Evolutionary conservation across 108 stramenopile species (phyloP).

Genomic region (Bacterosira constricta): DNA sequence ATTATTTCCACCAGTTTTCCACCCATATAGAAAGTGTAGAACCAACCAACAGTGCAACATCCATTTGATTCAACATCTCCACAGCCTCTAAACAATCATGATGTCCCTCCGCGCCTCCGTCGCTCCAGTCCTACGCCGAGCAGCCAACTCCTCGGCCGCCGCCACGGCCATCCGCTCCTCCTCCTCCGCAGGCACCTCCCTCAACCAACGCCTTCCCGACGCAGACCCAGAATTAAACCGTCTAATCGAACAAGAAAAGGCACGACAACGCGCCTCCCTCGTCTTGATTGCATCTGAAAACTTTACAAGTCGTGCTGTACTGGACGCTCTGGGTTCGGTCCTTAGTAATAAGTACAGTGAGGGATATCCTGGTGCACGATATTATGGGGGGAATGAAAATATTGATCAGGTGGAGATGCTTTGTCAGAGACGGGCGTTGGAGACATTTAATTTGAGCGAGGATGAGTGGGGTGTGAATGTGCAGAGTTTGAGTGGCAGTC

Average conservation of each 20-base stretch:
- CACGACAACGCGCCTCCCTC: conserved; percentile 87
- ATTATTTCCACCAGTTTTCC: background rate
- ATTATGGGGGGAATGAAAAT: conserved; percentile 97
- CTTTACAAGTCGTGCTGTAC: conserved; percentile 94
- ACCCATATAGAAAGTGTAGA: background rate
- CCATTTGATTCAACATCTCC: too few species aligned
- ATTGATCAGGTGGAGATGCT: conserved; percentile 97
- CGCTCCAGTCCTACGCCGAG: background rate
- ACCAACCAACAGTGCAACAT: background rate
- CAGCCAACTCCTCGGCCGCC: background rate
- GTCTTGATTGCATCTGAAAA: conserved; percentile 96
- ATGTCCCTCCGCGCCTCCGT: background rate
- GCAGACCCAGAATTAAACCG: conserved; percentile 90
- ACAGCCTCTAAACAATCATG: too few species aligned
- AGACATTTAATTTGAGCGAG: conserved; percentile 92
- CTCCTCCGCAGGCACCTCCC: conserved; percentile 55
- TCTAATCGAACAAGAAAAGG: conserved; percentile 96
- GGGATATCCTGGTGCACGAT: conserved; percentile 95
- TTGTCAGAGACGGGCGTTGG: conserved; percentile 96
- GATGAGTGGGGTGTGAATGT: conserved; percentile 95
- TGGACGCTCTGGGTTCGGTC: conserved; percentile 97
- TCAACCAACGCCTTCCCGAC: conserved; percentile 88
- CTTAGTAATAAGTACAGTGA: conserved; percentile 97
- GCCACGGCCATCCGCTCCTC: background rate
- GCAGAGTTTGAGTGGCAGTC: conserved; percentile 96